Evolutionary conservation across 2,329 filamentous ascomycete genomes (phyloP).

Genomic region (Podosphaera fusca): DNA sequence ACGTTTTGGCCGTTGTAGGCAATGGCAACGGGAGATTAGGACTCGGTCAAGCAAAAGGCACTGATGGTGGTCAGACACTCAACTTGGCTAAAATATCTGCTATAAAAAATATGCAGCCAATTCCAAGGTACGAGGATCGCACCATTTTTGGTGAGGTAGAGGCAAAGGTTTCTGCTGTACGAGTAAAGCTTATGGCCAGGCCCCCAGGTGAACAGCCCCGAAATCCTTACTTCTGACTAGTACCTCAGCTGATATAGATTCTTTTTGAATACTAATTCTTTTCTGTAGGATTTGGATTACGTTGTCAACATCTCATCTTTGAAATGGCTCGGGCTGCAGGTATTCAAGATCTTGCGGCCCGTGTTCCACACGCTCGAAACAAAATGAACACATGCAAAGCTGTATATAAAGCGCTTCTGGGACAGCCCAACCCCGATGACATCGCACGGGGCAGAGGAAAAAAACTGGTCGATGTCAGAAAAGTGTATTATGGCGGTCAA

Average conservation of each 20-base stretch:
- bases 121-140: constrained; percentile 71
- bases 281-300: constrained; percentile 64
- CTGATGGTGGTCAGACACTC: constrained; percentile 38
- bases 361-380: constrained; percentile 68
- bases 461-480: constrained; percentile 88
- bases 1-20: constrained; percentile 61
- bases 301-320: constrained; percentile 76
- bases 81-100: constrained; percentile 55
- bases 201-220: constrained; percentile 44
- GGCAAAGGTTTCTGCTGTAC: constrained; percentile 69
- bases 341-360: constrained; percentile 66
- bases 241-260: too few relatives aligned
- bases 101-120: constrained; percentile 80
- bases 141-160: constrained; percentile 75
- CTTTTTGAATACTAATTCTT: constrained; percentile 1
- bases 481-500: constrained; percentile 78
- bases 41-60: constrained; percentile 75
- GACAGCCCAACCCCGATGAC: constrained; percentile 69
- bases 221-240: neutral
- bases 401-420: constrained; percentile 56
- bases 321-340: constrained; percentile 79
- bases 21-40: constrained; percentile 72
- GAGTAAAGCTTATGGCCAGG: constrained; percentile 58
- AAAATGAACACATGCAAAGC: constrained; percentile 98
- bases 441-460: constrained; percentile 73